These are phyloP conservation scores for Plasmodium malariae DNA, from an alignment of 169 alveolate genomes.

Conservation along the genomic window DNA sequence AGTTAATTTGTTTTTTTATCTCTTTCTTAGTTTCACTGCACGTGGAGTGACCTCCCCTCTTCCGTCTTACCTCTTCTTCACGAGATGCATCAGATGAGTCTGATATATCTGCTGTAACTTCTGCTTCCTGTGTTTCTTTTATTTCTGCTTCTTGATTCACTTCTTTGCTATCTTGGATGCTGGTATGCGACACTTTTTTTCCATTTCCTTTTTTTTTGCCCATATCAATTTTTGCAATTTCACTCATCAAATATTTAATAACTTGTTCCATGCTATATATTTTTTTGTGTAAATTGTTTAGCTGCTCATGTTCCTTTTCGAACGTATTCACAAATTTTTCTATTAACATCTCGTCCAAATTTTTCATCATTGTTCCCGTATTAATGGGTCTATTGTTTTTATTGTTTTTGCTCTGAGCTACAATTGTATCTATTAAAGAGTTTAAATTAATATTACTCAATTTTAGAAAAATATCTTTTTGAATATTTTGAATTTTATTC, in stretches of 20 bases:
- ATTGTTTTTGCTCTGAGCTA: neutral
- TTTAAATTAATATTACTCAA: conserved; percentile 47
- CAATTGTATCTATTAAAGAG: conserved; percentile 37
- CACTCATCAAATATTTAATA: conserved; percentile 63
- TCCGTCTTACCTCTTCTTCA: neutral
- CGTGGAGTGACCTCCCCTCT: too few species aligned
- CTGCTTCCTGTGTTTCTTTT: neutral
- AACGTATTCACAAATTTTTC: conserved; percentile 56
- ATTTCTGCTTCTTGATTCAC: neutral
- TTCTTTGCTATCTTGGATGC: neutral
- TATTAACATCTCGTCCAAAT: conserved; percentile 7
- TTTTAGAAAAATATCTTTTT: neutral
- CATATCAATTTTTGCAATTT: conserved; percentile 56
- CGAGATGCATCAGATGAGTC: neutral
- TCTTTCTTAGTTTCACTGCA: neutral
- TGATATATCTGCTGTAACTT: neutral
- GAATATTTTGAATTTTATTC: neutral
- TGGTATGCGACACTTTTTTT: neutral
- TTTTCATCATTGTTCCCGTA: neutral
- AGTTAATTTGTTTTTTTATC: neutral
- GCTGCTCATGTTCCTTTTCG: conserved; percentile 32
- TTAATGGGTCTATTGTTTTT: neutral
- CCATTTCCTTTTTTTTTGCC: neutral
- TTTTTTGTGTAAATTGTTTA: conserved; percentile 50
- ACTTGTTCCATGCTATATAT: conserved; percentile 62